Conservation (phyloP, 352 stramenopile genomes). For the Globisporangium orthogonon region DNA sequence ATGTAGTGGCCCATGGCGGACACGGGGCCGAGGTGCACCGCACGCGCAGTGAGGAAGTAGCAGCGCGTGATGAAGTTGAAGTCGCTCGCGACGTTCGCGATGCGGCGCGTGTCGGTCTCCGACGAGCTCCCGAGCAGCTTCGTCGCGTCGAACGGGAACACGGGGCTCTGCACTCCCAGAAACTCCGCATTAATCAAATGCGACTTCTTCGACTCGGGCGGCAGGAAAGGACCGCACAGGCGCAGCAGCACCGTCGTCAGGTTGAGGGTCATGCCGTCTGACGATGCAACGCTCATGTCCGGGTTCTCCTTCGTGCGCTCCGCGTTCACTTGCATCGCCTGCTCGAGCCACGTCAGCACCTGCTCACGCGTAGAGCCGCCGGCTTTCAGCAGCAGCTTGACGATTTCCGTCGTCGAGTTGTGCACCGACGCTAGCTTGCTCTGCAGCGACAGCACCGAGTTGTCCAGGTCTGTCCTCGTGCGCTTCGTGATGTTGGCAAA, state of each 20-base stretch:
- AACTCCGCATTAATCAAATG: constrained; percentile 66
- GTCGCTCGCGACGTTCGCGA: constrained; percentile 20
- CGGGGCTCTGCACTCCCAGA: constrained; percentile 31
- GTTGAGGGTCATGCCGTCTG: constrained; percentile 78
- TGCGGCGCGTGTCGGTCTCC: constrained; percentile 17
- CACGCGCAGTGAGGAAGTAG: constrained; percentile 93
- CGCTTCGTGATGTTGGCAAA: constrained; percentile 83
- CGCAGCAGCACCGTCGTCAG: constrained; percentile 68
- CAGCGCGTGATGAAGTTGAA: constrained; percentile 97
- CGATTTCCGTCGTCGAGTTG: constrained; percentile 45
- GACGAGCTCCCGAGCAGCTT: constrained; percentile 29
- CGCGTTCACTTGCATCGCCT: constrained; percentile 64
- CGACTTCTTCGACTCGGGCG: constrained; percentile 68
- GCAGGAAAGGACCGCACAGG: constrained; percentile 77
- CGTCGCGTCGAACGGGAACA: constrained; percentile 68
- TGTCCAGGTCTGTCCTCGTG: constrained; percentile 73
- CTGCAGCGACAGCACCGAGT: constrained; percentile 55
- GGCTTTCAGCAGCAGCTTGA: constrained; percentile 66
- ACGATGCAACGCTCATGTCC: constrained; percentile 51
- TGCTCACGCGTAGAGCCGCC: constrained; percentile 46
- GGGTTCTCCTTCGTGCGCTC: constrained; percentile 80
- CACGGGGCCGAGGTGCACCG: constrained; percentile 90
- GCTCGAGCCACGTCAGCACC: constrained; percentile 70
- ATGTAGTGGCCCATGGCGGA: constrained; percentile 79
- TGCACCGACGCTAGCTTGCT: constrained; percentile 68